These are phyloP conservation scores for Naganishia cerealis DNA, from an alignment of 1,284 basidiomycete species.

Conservation along the genomic window DNA sequence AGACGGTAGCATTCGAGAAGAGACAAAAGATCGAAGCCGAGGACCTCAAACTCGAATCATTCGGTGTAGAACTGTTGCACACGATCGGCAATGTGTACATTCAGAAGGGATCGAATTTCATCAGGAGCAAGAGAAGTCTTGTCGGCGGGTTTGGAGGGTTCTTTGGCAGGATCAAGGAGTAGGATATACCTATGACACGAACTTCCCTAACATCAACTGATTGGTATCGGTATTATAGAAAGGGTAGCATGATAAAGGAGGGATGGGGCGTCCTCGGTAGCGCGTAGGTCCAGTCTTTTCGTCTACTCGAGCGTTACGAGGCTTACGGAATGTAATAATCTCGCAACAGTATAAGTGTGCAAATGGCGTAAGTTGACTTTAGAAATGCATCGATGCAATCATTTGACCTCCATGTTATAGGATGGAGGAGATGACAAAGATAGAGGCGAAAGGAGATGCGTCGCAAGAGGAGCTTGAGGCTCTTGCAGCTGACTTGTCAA, in stretches of 20 bases:
- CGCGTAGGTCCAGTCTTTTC: slow-evolving; percentile 58
- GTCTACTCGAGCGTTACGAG: background rate
- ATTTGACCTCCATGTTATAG: background rate
- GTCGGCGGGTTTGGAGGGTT: slow-evolving; percentile 71
- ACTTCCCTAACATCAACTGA: background rate
- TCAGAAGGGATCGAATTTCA: slow-evolving; percentile 85
- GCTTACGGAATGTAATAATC: background rate
- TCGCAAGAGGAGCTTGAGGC: slow-evolving; percentile 78
- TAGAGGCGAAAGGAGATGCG: slow-evolving; percentile 80
- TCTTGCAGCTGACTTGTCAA: slow-evolving; percentile 90
- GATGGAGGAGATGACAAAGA: slow-evolving; percentile 83
- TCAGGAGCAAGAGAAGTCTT: slow-evolving; percentile 83
- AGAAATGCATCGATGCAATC: background rate
- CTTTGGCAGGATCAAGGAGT: slow-evolving; percentile 78
- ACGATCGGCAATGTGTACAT: slow-evolving; percentile 88
- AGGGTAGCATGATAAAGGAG: slow-evolving; percentile 86
- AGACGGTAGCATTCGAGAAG: slow-evolving; percentile 73
- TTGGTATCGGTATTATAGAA: slow-evolving; percentile 56
- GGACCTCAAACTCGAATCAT: slow-evolving; percentile 95
- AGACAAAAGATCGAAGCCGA: slow-evolving; percentile 84
- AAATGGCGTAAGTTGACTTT: slow-evolving; percentile 44
- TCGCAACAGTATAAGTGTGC: slow-evolving; percentile 50
- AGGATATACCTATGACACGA: background rate
- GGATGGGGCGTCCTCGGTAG: slow-evolving; percentile 90
- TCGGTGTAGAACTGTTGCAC: slow-evolving; percentile 90